These are phyloP conservation scores for Kentomonas sorsogonicus DNA, from an alignment of 208 protist species.

Conservation along the genomic window DNA sequence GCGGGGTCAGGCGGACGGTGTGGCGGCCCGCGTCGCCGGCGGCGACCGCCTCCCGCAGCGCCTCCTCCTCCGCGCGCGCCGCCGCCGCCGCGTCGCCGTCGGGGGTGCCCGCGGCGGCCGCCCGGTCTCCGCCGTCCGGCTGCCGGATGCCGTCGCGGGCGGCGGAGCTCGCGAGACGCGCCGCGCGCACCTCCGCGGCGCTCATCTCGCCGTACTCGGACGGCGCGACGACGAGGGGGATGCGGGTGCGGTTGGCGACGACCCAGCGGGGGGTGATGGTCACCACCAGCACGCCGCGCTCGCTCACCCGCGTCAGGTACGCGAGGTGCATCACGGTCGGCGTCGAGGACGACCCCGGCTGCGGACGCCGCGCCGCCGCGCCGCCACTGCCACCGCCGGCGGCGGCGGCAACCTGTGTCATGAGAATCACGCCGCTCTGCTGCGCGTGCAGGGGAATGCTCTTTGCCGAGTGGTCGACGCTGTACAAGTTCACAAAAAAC, in stretches of 20 bases:
- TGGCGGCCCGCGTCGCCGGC: not conserved
- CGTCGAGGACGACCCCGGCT: not conserved
- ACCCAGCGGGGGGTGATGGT: conserved; percentile 82
- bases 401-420: conserved; percentile 26
- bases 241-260: conserved; percentile 68
- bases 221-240: conserved; percentile 53
- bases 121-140: not conserved
- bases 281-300: conserved; percentile 53
- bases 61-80: conserved; percentile 9
- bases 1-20: not conserved
- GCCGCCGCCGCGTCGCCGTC: conserved; percentile 8
- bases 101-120: not conserved
- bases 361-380: not conserved
- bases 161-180: conserved; percentile 21
- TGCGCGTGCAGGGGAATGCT: conserved; percentile 76
- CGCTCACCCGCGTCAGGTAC: conserved; percentile 52
- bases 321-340: conserved; percentile 54
- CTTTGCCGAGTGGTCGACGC: conserved; percentile 26
- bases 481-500: conserved; percentile 74
- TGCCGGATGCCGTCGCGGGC: conserved; percentile 9
- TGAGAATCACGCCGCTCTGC: conserved; percentile 62
- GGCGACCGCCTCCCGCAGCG: not conserved
- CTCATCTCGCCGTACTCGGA: conserved; percentile 31
- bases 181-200: conserved; percentile 24
- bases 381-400: not conserved